Conservation (phyloP, 2,329 filamentous ascomycete species). For the Phialemoniopsis sp. region DNA sequence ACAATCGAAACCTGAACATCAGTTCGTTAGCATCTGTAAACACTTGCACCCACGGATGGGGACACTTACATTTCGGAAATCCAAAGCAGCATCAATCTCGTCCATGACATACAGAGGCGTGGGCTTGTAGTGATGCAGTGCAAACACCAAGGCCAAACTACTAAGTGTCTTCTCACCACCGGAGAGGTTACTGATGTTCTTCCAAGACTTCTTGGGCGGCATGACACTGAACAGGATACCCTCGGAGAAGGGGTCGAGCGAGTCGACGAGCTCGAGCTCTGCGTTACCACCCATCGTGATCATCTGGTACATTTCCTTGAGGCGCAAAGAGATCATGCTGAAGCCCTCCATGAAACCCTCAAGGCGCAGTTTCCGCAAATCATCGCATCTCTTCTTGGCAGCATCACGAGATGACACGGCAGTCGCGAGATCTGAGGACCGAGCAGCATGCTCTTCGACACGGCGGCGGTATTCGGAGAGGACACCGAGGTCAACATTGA, state of each 20-base stretch:
- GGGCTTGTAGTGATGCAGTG: slow-evolving; percentile 95
- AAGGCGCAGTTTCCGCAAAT: slow-evolving; percentile 81
- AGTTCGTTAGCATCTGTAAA: neutral
- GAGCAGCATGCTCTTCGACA: slow-evolving; percentile 31
- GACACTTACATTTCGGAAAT: slow-evolving; percentile 88
- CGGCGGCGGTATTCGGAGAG: slow-evolving; percentile 34
- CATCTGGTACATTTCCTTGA: slow-evolving; percentile 99
- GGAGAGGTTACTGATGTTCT: slow-evolving; percentile 94
- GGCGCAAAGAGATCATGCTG: slow-evolving; percentile 82
- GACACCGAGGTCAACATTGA: slow-evolving; percentile 83
- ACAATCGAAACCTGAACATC: slow-evolving; percentile 80
- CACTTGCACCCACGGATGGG: neutral
- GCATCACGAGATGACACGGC: slow-evolving; percentile 76
- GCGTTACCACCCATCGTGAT: slow-evolving; percentile 99
- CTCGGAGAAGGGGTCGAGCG: slow-evolving; percentile 92
- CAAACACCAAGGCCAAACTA: slow-evolving; percentile 93
- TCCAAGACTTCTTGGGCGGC: slow-evolving; percentile 99
- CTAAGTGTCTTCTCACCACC: slow-evolving; percentile 97
- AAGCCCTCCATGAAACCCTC: slow-evolving; percentile 99
- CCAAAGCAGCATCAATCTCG: slow-evolving; percentile 95
- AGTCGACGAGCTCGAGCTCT: slow-evolving; percentile 94
- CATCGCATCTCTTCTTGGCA: slow-evolving; percentile 89
- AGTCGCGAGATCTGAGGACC: slow-evolving; percentile 74
- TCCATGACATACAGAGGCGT: slow-evolving; percentile 99
- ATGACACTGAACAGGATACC: slow-evolving; percentile 97